Evolutionary conservation across 805 yeast species (phyloP), one percentile per base, ranked within the genome.

Genomic region (Suhomyces prunicola): DNA sequence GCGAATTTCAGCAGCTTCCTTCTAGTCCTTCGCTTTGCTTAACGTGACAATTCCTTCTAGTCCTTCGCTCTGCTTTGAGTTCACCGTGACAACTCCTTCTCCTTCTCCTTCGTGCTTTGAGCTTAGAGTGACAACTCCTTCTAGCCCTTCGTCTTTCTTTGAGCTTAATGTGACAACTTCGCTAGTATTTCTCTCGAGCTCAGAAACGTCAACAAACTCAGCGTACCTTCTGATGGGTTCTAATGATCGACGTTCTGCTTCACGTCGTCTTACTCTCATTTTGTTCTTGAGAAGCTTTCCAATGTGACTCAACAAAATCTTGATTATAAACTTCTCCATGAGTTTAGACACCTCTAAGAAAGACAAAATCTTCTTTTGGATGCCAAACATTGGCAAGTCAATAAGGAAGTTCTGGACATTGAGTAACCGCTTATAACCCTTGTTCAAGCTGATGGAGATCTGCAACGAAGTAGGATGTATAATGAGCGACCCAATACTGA

Each of bases 401-500:
- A 76, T 54, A 41, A 62, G 57, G 48, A 76, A 71, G 51, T 69
- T 66, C 19, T 69, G 65, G 8, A 76, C 79, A 54, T 74, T 76
- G 51, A 76, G 64, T 46, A 71, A 53, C 41, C 72, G 58, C 52
- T 60, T 68, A 47, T 65, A 62, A 0, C 80, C 79, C 26, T 61
- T 65, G 36, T 62, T 61, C 53, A 71, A 59, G 49, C 65, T 70
- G 33, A 76, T 63, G 1, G 79, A 73, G 10, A 75, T 66, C 66
- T 60, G 59, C 23, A 76, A 54, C 6, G 67, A 59, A 22, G 70
- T 60, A 1, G 72, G 63, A 22, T 48, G 52, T 4, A 69, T 47
- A 31, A 70, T 73, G 56, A 93, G 76, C 13, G 80, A 71, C 23
- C 83, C 81, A 54, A 92, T 82, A 59, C 88, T 86, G 67, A 88